phyloP scores from a whole-genome alignment of 495 filamentous ascomycete genomes.

The Hypoxylon crocopeplum region DNA sequence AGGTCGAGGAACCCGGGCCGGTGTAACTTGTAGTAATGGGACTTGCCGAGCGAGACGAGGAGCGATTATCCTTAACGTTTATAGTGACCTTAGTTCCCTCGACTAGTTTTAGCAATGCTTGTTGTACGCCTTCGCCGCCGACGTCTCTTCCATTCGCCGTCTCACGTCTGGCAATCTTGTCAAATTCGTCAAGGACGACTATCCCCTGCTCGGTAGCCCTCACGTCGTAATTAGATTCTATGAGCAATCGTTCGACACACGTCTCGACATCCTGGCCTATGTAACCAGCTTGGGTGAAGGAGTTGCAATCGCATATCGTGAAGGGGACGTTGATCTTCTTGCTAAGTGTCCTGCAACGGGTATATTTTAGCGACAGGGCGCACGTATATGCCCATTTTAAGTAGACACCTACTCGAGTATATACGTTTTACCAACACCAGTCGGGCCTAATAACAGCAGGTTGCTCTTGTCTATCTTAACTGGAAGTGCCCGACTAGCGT shows the following conservation, averaged over 20 bases:
- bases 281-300: slow-evolving; percentile 96
- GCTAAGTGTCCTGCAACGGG: slow-evolving; percentile 50
- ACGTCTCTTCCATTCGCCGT: slow-evolving; percentile 73
- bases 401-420: slow-evolving; percentile 71
- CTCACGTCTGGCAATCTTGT: slow-evolving; percentile 80
- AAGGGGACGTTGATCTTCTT: slow-evolving; percentile 87
- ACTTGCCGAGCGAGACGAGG: slow-evolving; percentile 52
- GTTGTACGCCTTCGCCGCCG: slow-evolving; percentile 92
- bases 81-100: slow-evolving; percentile 93
- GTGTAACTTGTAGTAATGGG: slow-evolving; percentile 48
- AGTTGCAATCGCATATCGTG: slow-evolving; percentile 96
- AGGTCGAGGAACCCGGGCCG: slow-evolving; percentile 41
- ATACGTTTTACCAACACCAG: slow-evolving; percentile 95
- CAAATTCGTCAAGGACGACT: slow-evolving; percentile 93
- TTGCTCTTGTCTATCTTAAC: slow-evolving; percentile 95
- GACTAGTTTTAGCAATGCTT: slow-evolving; percentile 93
- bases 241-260: slow-evolving; percentile 86
- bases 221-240: slow-evolving; percentile 89
- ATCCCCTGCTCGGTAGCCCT: slow-evolving; percentile 88
- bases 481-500: slow-evolving; percentile 58
- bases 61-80: slow-evolving; percentile 81
- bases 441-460: slow-evolving; percentile 88
- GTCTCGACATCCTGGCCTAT: slow-evolving; percentile 96
- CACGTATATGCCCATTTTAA: not conserved
- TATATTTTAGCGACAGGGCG: slow-evolving; percentile 22